Percentiles rank a stretch among this genome's conserved stretches.
Evolutionary conservation across 306 rosid species (phyloP).

Genomic region (Prunus kanzakura): DNA sequence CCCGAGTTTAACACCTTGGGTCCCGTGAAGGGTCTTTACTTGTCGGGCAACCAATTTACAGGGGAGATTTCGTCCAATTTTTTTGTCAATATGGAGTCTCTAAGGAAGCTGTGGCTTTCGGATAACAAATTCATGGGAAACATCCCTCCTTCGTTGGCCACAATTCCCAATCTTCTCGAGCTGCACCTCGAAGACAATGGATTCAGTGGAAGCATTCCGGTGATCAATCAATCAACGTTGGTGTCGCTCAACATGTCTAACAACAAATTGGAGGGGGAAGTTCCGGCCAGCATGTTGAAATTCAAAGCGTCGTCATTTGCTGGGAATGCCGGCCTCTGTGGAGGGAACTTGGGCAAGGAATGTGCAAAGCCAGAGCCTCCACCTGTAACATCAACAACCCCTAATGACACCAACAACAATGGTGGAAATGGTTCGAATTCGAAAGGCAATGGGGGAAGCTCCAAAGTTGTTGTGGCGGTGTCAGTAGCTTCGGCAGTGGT

Average conservation of each 20-base stretch:
- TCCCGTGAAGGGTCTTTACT: conserved; percentile 47
- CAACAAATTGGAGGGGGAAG: conserved; percentile 67
- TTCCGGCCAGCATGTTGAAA: conserved; percentile 45
- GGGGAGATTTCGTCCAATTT: conserved; percentile 57
- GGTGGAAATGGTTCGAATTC: conserved; percentile 1
- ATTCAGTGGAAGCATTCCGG: conserved; percentile 56
- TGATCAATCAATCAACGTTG: conserved; percentile 29
- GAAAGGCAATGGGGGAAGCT: conserved; percentile 1
- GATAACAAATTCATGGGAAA: conserved; percentile 55
- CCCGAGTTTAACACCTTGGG: conserved; percentile 56
- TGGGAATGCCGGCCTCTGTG: conserved; percentile 60
- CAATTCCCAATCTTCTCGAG: conserved; percentile 42
- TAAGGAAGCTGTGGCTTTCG: conserved; percentile 65
- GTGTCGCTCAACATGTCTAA: conserved; percentile 42
- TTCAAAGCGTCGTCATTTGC: conserved; percentile 34
- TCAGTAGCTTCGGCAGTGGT: conserved; percentile 20
- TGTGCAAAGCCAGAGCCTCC: conserved; percentile 15
- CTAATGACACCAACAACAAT: not conserved
- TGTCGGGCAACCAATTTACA: conserved; percentile 60
- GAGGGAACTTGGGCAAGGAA: conserved; percentile 26
- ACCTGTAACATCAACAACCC: not conserved
- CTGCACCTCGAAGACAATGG: conserved; percentile 61
- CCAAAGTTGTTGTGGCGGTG: conserved; percentile 22
- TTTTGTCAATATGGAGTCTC: conserved; percentile 49
- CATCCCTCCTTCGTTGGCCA: conserved; percentile 49